Evolutionary conservation across 2,329 filamentous ascomycete genomes (phyloP), one percentile per base, ranked within the genome.

Genomic region (Hymenoscyphus repandus): DNA sequence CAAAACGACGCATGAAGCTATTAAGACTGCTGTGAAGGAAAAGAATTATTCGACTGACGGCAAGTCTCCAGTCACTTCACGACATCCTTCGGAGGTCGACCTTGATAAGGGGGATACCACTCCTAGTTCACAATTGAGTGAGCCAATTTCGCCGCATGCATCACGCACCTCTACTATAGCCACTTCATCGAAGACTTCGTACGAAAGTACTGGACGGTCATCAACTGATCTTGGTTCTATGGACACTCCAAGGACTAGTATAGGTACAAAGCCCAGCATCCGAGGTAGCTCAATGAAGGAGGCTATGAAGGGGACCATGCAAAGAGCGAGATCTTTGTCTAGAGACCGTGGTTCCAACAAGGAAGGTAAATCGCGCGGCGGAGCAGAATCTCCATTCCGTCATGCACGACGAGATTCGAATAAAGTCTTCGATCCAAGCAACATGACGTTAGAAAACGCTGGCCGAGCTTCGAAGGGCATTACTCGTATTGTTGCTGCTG

Each of bases 401-500:
- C 31, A 47, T 22, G 22, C 27, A 7, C 36, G 45, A 3, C 40
- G 40, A n/a, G 36, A 47, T 20, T 47, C 45, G 6, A 64, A 55
- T 52, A 63, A 56, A 52, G 61, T 53, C 52, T 65, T 63, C 54
- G 70, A 63, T 43, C 63, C 65, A 13, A 63, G 61, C 20, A 57
- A 62, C 15, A 60, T 72, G 47, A 66, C 70, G 5, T 51, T 83
- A 1, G 83, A 87, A 15, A 76, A 78, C 22, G 83, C 82, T 1
- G 70, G 86, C 11, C 80, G 79, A 42, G 82, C 86, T 6, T 78
- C 81, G 1, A 85, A 81, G 58, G 82, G 85, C 1, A 77, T 90
- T 33, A 78, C 80, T 18, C 80, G 83, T n/a, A 85, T 93, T 43
- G 80, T 91, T 5, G 78, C 78, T 10, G 83, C 86, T n/a, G 81